Conservation (phyloP, 192 early-diverging fungal genomes). For the Umbelopsis sp. region DNA sequence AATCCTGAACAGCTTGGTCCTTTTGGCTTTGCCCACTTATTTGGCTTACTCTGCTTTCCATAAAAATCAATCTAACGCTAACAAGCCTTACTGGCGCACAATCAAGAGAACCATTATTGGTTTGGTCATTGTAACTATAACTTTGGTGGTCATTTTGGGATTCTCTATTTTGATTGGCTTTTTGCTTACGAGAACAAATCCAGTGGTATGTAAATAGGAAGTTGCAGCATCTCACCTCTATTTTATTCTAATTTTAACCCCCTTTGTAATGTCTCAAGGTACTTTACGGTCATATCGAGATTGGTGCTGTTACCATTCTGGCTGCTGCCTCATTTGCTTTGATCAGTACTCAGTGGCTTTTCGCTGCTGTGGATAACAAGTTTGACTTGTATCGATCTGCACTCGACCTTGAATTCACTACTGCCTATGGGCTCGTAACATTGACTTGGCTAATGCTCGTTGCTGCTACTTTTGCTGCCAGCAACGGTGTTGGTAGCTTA, state of each 20-base stretch:
- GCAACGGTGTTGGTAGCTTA: slow-evolving; percentile 33
- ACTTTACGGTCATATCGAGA: slow-evolving; percentile 22
- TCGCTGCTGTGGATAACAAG: background rate
- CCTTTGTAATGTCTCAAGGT: background rate
- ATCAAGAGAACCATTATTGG: background rate
- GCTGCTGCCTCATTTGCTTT: slow-evolving; percentile 22
- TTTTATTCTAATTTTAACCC: background rate
- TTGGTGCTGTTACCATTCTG: slow-evolving; percentile 12
- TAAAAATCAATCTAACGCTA: slow-evolving; percentile 18
- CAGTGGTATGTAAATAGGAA: slow-evolving; percentile 29
- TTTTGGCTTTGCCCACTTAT: slow-evolving; percentile 29
- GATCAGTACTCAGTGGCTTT: slow-evolving; percentile 6
- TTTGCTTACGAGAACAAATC: slow-evolving; percentile 36
- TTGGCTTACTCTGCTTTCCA: slow-evolving; percentile 25
- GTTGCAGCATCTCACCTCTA: no score
- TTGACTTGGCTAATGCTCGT: slow-evolving; percentile 51
- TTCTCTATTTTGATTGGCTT: slow-evolving; percentile 1
- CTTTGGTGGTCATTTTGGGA: slow-evolving; percentile 20
- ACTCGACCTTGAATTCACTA: background rate
- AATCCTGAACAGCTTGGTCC: slow-evolving; percentile 21
- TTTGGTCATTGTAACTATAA: slow-evolving; percentile 26
- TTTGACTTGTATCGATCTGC: background rate
- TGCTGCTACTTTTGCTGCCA: slow-evolving; percentile 27
- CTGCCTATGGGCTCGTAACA: slow-evolving; percentile 32
- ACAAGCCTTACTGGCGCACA: slow-evolving; percentile 7